phyloP scores from a whole-genome alignment of 768 basidiomycete genomes.

The Mycena polygramma region DNA sequence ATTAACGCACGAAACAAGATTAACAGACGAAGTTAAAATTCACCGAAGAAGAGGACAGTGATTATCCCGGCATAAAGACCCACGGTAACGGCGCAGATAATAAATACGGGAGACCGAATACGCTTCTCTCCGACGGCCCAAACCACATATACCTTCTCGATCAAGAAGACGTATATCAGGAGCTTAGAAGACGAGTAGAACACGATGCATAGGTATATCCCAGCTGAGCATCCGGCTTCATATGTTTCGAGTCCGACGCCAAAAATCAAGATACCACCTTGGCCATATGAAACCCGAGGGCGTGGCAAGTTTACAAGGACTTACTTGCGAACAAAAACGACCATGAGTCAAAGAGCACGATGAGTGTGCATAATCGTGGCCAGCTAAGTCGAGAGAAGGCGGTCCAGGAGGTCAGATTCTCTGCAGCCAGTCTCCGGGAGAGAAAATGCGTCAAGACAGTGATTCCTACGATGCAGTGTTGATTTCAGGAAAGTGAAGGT shows the following conservation, averaged over 20 bases:
- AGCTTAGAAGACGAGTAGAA: conserved; percentile 26
- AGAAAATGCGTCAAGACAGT: conserved; percentile 26
- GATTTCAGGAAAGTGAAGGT: neutral
- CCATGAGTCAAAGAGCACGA: conserved; percentile 21
- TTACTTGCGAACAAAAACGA: conserved; percentile 17
- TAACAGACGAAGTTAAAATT: too few relatives aligned
- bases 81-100: conserved; percentile 19
- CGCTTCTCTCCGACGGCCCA: conserved; percentile 22
- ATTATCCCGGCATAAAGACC: conserved; percentile 19
- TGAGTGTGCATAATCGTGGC: conserved; percentile 24
- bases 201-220: conserved; percentile 25
- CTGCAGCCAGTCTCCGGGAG: conserved; percentile 10
- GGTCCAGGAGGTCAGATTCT: conserved; percentile 16
- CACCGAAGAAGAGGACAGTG: conserved; percentile 22
- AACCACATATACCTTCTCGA: conserved; percentile 25
- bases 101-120: conserved; percentile 12
- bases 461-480: conserved; percentile 3
- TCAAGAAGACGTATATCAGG: conserved; percentile 21
- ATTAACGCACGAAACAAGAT: neutral
- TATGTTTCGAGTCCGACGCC: conserved; percentile 23
- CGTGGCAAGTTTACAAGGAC: neutral
- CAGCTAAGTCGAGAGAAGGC: conserved; percentile 6
- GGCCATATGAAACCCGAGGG: neutral
- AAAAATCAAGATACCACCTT: conserved; percentile 23
- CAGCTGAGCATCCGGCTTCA: conserved; percentile 19